Evolutionary conservation across 176 grass and related monocot genomes (phyloP), one percentile per base, ranked within the genome.

Genomic region (Eleusine indica): DNA sequence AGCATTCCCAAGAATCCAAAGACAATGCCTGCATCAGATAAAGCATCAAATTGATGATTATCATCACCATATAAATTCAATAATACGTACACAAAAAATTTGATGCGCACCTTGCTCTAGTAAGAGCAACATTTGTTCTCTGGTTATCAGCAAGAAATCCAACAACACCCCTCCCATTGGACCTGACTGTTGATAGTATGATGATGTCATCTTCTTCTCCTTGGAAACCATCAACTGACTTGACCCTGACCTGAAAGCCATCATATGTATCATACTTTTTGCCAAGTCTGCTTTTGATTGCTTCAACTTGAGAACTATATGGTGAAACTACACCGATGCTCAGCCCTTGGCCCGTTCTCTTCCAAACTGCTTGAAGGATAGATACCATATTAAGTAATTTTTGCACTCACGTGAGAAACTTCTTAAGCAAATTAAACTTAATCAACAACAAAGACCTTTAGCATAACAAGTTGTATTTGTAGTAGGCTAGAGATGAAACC

Each of bases 171-270:
- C 47, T 78, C 1, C 12, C 25, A 9, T 94, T 97, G 19, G 84
- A 91, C 69, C 88, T 90, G 42, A 97, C 95, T 8, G 86, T 92
- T 43, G 95, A 97, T 42, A 97, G 76, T 81, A 97, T 94, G 41
- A 94, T 92, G 5, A 94, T 70, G 78, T 94, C 95, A 74, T 97
- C 92, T 43, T 97, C 89, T 83, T 87, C 85, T 58, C 95, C 92
- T 83, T 94, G 90, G 76, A 94, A 97, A 76, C 95, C 95, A 89
- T 97, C 86, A 29, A 97, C 53, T 9, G 88, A 89, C 46, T 97
- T 97, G 16, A 94, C 74, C 0, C 92, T 86, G 70, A 97, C 77
- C 70, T 86, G 69, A 89, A 97, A 91, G 40, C 78, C 86, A 43
- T 82, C 70, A 70, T 37, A 37, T 4, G 53, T 71, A 32, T 84